Evolutionary conservation across 177 flowering plant species (phyloP).

Genomic region (Vitis hybrid): DNA sequence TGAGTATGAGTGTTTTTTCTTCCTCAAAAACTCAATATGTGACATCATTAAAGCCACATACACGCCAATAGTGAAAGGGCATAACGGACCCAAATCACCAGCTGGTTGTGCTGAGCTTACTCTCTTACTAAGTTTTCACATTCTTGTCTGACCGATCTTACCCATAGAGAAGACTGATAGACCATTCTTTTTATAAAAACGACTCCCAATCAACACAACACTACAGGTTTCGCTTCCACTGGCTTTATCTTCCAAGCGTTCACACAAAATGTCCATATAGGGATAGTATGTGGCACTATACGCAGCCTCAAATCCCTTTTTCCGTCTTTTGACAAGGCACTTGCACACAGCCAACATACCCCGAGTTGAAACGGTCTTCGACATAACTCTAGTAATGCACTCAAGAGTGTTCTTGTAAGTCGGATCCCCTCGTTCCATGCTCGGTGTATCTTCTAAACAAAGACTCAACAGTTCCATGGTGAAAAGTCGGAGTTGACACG

Average conservation of each 20-base stretch:
- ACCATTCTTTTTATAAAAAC: conserved; percentile 92
- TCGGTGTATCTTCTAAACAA: conserved; percentile 92
- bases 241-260: conserved; percentile 63
- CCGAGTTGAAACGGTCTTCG: conserved; percentile 88
- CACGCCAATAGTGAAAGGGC: conserved; percentile 95
- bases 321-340: conserved; percentile 67
- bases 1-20: conserved; percentile 67
- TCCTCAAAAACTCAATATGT: conserved; percentile 92
- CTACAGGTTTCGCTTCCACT: conserved; percentile 62
- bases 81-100: conserved; percentile 85
- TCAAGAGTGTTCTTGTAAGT: conserved; percentile 96
- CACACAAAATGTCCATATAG: conserved; percentile 88
- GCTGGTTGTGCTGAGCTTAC: conserved; percentile 69
- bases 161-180: conserved; percentile 97
- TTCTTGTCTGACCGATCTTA: conserved; percentile 87
- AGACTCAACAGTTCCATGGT: conserved; percentile 86
- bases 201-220: conserved; percentile 94
- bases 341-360: conserved; percentile 94
- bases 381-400: conserved; percentile 80
- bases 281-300: conserved; percentile 96
- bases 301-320: conserved; percentile 79
- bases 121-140: conserved; percentile 96
- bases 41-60: conserved; percentile 97
- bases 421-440: conserved; percentile 78
- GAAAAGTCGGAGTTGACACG: too few relatives aligned